Conservation (phyloP, 2,329 filamentous ascomycete genomes). For the Colletotrichum liaoningense region DNA sequence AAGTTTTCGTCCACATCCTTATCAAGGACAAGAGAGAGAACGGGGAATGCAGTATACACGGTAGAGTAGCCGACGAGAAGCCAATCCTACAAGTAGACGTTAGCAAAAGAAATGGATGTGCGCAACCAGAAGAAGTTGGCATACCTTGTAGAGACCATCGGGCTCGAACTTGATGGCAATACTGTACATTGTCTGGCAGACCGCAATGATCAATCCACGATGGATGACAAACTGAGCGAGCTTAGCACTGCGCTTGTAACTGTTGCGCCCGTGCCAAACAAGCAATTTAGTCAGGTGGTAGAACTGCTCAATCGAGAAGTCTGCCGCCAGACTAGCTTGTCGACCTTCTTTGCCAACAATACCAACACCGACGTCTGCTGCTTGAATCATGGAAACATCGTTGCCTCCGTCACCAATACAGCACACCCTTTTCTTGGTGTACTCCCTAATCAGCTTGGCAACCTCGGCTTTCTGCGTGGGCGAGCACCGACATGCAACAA, state of each 20-base stretch:
- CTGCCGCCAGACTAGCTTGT: slow-evolving; percentile 93
- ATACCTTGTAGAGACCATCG: slow-evolving; percentile 86
- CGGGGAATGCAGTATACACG: slow-evolving; percentile 92
- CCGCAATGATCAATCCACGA: slow-evolving; percentile 91
- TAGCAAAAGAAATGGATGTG: slow-evolving; percentile 28
- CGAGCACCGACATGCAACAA: slow-evolving; percentile 96
- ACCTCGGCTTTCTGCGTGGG: slow-evolving; percentile 97
- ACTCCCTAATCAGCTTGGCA: slow-evolving; percentile 87
- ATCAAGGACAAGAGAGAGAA: slow-evolving; percentile 93
- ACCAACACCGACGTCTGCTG: slow-evolving; percentile 95
- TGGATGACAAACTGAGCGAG: slow-evolving; percentile 98
- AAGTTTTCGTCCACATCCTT: slow-evolving; percentile 94
- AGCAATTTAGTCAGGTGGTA: slow-evolving; percentile 94
- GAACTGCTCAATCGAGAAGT: slow-evolving; percentile 97
- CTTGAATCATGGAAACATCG: slow-evolving; percentile 99
- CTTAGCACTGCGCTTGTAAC: slow-evolving; percentile 95
- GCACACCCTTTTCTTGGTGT: slow-evolving; percentile 94
- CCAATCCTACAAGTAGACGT: slow-evolving; percentile 74
- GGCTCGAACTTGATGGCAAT: slow-evolving; percentile 94
- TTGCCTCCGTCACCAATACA: slow-evolving; percentile 99
- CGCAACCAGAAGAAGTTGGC: neutral
- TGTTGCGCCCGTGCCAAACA: slow-evolving; percentile 99
- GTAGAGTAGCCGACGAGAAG: slow-evolving; percentile 96
- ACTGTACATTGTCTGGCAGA: slow-evolving; percentile 97
- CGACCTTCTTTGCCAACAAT: slow-evolving; percentile 98